Conservation (phyloP, 2,329 filamentous ascomycete genomes). For the Diaporthe eres region DNA sequence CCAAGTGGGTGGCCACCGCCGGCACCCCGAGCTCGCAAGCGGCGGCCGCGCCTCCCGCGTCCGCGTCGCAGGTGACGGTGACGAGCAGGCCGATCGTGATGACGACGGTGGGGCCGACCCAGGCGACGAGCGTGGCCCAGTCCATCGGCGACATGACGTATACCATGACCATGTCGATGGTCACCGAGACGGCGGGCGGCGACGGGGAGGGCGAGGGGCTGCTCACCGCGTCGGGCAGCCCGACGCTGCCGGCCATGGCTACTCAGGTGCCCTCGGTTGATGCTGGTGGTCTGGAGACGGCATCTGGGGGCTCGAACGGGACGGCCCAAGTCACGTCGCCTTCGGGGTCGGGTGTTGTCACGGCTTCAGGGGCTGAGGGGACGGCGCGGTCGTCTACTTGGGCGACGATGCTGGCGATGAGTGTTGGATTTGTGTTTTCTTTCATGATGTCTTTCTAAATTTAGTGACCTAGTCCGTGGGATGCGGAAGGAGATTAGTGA, state of each 20-base stretch:
- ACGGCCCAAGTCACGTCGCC: not conserved
- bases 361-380: not conserved
- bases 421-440: not conserved
- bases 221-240: conserved; percentile 14
- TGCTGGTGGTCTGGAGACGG: not conserved
- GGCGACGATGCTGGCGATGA: not conserved
- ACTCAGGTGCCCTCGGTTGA: not conserved
- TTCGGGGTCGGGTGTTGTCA: not conserved
- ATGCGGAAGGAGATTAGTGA: not conserved
- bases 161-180: conserved; percentile 14
- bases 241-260: not conserved
- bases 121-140: not conserved
- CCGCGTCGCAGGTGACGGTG: conserved; percentile 17
- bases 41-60: not conserved
- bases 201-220: not conserved
- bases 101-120: conserved; percentile 15
- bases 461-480: not conserved
- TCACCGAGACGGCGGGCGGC: not conserved
- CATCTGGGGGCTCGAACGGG: not conserved
- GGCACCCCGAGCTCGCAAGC: not conserved
- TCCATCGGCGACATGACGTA: conserved; percentile 1
- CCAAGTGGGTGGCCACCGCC: conserved; percentile 48
- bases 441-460: not conserved
- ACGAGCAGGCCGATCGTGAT: conserved; percentile 25
- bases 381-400: not conserved